Evolutionary conservation across 257 asterid species (phyloP), one percentile per base, ranked within the genome.

Genomic region (Primulina tabacum): DNA sequence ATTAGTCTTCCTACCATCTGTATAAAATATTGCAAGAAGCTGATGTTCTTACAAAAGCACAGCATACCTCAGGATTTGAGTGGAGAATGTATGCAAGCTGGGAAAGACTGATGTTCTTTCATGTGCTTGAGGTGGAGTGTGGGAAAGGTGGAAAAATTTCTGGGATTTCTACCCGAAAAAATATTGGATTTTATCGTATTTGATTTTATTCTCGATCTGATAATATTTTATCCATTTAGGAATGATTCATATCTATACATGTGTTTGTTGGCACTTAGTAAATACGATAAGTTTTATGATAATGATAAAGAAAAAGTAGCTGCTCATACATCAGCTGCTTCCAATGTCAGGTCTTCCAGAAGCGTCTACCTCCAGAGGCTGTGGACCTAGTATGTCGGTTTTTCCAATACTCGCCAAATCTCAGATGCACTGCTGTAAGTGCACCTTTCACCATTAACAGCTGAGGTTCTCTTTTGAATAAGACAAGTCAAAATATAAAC

Each of bases 391-490:
- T 90, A 63, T 92, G 96, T 70, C 88, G 97, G 67, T 90, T 92
- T 79, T 92, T 92, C 77, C 98, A 89, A 83, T 92, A 92, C 85
- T 92, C 97, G 30, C 98, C 98, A 16, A 88, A 92, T 79, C 87
- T 92, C 70, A 84, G 98, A 85, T 92, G 98, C 88, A 92, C 98
- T 60, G 98, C 98, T 26, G 98, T 92, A 86, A 88, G 96, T 83
- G 67, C 64, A 62, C 55, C 70, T 80, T 75, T 69, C 28, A 33
- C 11, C 72, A 70, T 63, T 69, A 76, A 57, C 64, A 72, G 58
- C 72, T 62, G 66, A 71, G 43, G 55, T 62, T 72, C 63, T 58
- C 24, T 33, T 55, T 52, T 60, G 34, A 50, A 71, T 60, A 24
- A 72, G 37, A 4, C 32, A 33, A 38, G 50, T 64, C 38, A 47